These are phyloP conservation scores for Actinomortierella wolfii DNA, from an alignment of 371 early-diverging fungal species.

Conservation along the genomic window DNA sequence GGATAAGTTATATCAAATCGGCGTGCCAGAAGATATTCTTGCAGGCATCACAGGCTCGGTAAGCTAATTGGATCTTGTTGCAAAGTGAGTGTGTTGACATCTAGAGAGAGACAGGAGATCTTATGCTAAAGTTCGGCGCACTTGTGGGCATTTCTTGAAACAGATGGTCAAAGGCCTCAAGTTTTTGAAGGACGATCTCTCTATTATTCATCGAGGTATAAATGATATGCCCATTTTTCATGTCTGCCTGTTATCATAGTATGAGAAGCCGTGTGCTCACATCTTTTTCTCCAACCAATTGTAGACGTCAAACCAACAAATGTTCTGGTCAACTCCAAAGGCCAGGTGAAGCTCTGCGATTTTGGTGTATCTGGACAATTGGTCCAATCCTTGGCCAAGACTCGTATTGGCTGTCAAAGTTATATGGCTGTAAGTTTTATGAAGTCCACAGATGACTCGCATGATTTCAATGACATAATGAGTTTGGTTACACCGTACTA, in stretches of 20 bases:
- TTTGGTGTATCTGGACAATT: constrained; percentile 90
- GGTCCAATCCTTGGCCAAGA: constrained; percentile 88
- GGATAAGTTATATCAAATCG: constrained; percentile 82
- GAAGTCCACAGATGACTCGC: constrained; percentile 5
- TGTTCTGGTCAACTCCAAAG: constrained; percentile 82
- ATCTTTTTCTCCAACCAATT: background rate
- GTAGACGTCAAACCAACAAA: constrained; percentile 95
- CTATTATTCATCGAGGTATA: constrained; percentile 86
- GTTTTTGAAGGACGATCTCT: constrained; percentile 87
- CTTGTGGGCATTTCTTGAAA: background rate
- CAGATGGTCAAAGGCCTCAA: constrained; percentile 87
- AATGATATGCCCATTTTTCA: background rate
- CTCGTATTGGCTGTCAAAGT: constrained; percentile 92
- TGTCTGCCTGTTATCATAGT: background rate
- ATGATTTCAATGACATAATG: too few relatives aligned
- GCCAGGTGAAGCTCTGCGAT: constrained; percentile 94
- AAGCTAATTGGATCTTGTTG: too few relatives aligned
- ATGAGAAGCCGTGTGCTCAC: too few relatives aligned
- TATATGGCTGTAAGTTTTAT: constrained; percentile 85
- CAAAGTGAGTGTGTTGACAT: too few relatives aligned
- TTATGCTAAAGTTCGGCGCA: constrained; percentile 9
- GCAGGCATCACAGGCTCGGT: constrained; percentile 78
- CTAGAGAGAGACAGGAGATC: background rate
- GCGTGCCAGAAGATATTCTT: constrained; percentile 84
- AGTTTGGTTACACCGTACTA: too few relatives aligned